These are phyloP conservation scores for Vanderwaltozyma polyspora DNA, from an alignment of 805 yeast genomes.

Conservation along the genomic window DNA sequence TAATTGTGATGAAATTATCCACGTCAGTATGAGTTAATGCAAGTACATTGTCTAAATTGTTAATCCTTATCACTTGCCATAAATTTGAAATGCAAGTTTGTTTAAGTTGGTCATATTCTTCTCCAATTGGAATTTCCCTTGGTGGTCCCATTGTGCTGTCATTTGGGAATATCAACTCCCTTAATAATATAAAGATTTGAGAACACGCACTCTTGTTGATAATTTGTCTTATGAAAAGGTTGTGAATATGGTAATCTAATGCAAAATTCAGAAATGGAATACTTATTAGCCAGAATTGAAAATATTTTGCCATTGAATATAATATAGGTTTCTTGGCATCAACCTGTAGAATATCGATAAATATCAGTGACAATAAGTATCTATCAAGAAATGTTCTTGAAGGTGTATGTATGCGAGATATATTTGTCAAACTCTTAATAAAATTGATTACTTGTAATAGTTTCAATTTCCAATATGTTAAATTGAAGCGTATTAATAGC, in stretches of 20 bases:
- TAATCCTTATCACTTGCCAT: conserved; percentile 12
- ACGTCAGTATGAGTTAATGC: conserved; percentile 17
- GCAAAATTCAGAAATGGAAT: not conserved
- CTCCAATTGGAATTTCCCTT: conserved; percentile 31
- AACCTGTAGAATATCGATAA: conserved; percentile 4
- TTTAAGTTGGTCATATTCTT: conserved; percentile 28
- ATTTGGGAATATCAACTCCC: conserved; percentile 36
- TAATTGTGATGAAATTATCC: conserved; percentile 17
- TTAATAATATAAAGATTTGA: conserved; percentile 16
- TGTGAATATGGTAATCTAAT: not conserved
- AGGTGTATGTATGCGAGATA: too few relatives aligned
- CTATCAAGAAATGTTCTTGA: not conserved
- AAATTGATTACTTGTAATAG: not conserved
- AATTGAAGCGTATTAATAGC: too few relatives aligned
- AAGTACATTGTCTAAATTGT: conserved; percentile 9
- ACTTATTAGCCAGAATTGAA: conserved; percentile 3
- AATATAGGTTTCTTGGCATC: conserved; percentile 1
- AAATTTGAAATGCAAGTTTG: conserved; percentile 19
- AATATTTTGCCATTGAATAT: conserved; percentile 18
- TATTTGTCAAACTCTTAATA: not conserved
- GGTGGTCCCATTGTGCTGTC: conserved; percentile 43
- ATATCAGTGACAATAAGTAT: conserved; percentile 3
- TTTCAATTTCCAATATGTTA: not conserved
- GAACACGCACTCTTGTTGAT: conserved; percentile 10
- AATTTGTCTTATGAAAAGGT: conserved; percentile 3